A percentile compares a stretch with the other conserved stretches of the same genome.
Conservation (phyloP, 768 basidiomycete species). For the Coprinopsis sp. region DNA sequence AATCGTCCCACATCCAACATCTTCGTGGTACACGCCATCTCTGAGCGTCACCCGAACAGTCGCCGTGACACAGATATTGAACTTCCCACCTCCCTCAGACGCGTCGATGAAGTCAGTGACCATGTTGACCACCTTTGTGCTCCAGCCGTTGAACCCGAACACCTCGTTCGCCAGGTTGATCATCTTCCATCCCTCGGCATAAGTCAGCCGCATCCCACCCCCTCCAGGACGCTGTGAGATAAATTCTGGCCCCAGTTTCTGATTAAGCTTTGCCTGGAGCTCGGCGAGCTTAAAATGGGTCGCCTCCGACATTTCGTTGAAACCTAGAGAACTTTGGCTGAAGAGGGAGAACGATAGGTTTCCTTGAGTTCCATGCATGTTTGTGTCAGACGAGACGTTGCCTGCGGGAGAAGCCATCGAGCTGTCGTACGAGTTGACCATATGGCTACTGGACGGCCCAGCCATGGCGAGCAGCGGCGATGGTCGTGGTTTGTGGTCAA, state of each 20-base stretch:
- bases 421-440: constrained; percentile 42
- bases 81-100: constrained; percentile 61
- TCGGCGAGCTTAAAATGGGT: constrained; percentile 62
- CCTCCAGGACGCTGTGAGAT: constrained; percentile 86
- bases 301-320: constrained; percentile 46
- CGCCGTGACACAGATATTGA: constrained; percentile 74
- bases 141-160: constrained; percentile 98
- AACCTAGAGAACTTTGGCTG: constrained; percentile 13
- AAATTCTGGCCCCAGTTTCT: constrained; percentile 91
- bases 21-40: constrained; percentile 90
- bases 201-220: constrained; percentile 83
- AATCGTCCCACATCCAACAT: constrained; percentile 84
- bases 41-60: constrained; percentile 82
- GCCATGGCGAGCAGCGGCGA: constrained; percentile 56
- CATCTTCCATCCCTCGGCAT: constrained; percentile 96
- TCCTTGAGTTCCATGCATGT: constrained; percentile 49
- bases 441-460: constrained; percentile 54
- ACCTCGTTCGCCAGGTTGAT: constrained; percentile 98
- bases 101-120: constrained; percentile 77
- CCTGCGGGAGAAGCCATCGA: constrained; percentile 42
- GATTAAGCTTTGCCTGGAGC: constrained; percentile 77
- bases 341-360: constrained; percentile 28
- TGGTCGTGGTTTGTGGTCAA: too few species aligned
- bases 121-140: constrained; percentile 69
- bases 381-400: constrained; percentile 56